Conservation (phyloP, 495 filamentous ascomycete genomes). For the Talaromyces adpressus region DNA sequence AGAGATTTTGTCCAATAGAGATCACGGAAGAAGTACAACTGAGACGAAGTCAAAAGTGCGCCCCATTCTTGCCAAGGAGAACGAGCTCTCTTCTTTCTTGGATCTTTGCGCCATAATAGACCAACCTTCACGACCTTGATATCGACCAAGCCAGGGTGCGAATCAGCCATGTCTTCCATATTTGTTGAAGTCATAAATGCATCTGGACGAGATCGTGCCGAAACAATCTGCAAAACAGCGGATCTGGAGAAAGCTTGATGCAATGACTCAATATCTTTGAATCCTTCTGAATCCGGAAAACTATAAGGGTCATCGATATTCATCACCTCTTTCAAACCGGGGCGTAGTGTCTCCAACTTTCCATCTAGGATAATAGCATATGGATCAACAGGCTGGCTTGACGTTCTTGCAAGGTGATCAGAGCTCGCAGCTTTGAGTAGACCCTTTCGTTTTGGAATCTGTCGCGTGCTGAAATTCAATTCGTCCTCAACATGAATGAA, state of each 20-base stretch:
- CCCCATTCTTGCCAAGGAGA: conserved; percentile 99
- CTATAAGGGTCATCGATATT: conserved; percentile 85
- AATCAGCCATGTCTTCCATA: conserved; percentile 75
- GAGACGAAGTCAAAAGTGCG: conserved; percentile 86
- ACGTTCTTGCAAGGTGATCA: conserved; percentile 58
- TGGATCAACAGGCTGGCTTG: conserved; percentile 85
- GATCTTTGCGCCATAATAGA: conserved; percentile 89
- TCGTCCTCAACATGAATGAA: conserved; percentile 97
- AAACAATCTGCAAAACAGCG: conserved; percentile 89
- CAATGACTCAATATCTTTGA: conserved; percentile 67
- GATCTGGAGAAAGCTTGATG: conserved; percentile 86
- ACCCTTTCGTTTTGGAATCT: conserved; percentile 62
- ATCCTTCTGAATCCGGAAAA: conserved; percentile 68
- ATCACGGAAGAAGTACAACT: conserved; percentile 95
- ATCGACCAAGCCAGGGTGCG: conserved; percentile 89
- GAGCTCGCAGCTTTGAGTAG: conserved; percentile 62
- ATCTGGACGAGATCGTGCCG: conserved; percentile 83
- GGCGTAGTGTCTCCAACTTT: conserved; percentile 72
- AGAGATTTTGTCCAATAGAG: conserved; percentile 84
- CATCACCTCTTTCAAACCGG: conserved; percentile 85
- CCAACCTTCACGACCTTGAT: conserved; percentile 98
- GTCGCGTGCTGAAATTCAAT: conserved; percentile 68
- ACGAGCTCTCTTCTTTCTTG: conserved; percentile 87
- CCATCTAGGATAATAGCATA: conserved; percentile 90
- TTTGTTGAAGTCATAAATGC: conserved; percentile 87